Conservation (phyloP, 495 filamentous ascomycete genomes). For the Pseudevernia furfuracea region DNA sequence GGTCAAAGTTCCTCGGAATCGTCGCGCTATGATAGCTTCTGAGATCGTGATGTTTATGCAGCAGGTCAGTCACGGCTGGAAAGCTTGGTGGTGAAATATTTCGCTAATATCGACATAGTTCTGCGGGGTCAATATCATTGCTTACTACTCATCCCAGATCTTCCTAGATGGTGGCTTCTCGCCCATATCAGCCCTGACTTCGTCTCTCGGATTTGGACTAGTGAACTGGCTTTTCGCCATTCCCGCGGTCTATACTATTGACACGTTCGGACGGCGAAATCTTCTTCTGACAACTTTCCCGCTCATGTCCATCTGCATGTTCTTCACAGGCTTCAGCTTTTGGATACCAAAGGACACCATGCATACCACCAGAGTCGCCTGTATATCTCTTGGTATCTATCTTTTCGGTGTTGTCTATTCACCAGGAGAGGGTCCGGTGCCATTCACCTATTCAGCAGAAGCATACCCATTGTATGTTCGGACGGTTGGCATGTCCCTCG, state of each 20-base stretch:
- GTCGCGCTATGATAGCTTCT: conserved; percentile 66
- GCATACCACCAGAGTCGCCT: conserved; percentile 41
- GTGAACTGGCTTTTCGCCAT: conserved; percentile 13
- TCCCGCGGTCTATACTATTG: conserved; percentile 13
- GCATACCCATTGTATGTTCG: conserved; percentile 72
- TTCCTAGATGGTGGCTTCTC: conserved; percentile 46
- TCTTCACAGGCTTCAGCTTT: conserved; percentile 77
- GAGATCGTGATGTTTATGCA: conserved; percentile 84
- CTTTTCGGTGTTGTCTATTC: conserved; percentile 70
- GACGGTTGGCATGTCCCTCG: conserved; percentile 58
- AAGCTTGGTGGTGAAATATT: not conserved
- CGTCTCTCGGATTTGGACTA: conserved; percentile 46
- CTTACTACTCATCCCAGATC: conserved; percentile 48
- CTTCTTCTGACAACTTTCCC: conserved; percentile 73
- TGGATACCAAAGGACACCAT: conserved; percentile 49
- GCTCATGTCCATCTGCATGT: conserved; percentile 57
- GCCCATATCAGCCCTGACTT: conserved; percentile 49
- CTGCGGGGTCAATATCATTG: conserved; percentile 57
- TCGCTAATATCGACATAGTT: conserved; percentile 27
- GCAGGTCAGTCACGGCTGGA: conserved; percentile 44
- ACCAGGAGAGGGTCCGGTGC: conserved; percentile 73
- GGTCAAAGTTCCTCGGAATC: conserved; percentile 66
- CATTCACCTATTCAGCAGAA: conserved; percentile 78
- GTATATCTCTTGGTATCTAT: conserved; percentile 64
- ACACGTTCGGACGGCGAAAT: conserved; percentile 41